A percentile compares a stretch with the other conserved stretches of the same genome.
phyloP scores from a whole-genome alignment of 2,329 filamentous ascomycete species.

The Phyllosticta citribraziliensis region DNA sequence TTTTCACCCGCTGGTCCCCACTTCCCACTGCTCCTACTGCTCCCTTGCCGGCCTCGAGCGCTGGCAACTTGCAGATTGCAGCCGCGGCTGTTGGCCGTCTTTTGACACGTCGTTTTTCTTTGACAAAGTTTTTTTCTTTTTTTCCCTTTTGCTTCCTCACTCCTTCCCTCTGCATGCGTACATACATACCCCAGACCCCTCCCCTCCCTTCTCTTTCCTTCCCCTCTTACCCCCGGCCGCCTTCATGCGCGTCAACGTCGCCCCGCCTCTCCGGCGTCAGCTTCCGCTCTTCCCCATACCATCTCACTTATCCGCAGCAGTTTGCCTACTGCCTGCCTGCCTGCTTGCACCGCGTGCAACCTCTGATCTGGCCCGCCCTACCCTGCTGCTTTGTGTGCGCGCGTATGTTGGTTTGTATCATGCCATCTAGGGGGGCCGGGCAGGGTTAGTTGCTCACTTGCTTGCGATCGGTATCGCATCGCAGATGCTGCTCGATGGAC shows the following conservation, averaged over 20 bases:
- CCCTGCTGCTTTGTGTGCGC: neutral
- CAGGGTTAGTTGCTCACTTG: too few species aligned
- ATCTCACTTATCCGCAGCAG: neutral
- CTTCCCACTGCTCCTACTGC: neutral
- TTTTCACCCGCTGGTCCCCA: neutral
- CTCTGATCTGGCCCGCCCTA: neutral
- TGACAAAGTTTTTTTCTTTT: neutral
- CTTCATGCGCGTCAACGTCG: neutral
- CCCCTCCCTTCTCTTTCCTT: neutral
- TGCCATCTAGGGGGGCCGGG: too few species aligned
- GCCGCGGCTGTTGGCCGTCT: neutral
- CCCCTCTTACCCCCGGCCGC: neutral
- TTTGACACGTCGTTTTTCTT: neutral
- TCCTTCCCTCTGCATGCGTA: neutral
- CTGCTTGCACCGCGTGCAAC: neutral
- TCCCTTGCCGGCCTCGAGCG: neutral
- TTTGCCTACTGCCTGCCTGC: neutral
- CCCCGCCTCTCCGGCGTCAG: neutral
- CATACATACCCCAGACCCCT: neutral
- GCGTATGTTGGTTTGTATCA: neutral
- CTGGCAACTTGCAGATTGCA: neutral
- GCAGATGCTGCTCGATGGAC: too few species aligned
- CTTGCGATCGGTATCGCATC: too few species aligned
- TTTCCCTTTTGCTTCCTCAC: neutral
- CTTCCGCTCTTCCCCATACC: neutral